Base-by-base conservation (phyloP, 2,329 filamentous ascomycete genomes). In the Penicillium sp. region DNA sequence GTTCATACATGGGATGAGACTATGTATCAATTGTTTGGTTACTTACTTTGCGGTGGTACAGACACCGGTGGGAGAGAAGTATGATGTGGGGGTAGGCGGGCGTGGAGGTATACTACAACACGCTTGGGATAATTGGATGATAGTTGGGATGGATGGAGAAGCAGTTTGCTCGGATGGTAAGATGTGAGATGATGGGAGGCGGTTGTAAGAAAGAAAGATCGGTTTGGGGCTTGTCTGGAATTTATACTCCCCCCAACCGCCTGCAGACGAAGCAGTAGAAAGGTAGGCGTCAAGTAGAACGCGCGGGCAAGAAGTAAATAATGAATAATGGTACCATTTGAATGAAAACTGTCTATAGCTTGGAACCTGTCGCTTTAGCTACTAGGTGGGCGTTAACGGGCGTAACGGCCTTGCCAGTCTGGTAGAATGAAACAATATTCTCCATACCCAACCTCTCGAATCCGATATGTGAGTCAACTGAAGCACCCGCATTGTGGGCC, bases 381-480 rank as follows among this genome's bases (percentile, higher is more conserved):
- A 87, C 60, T 68, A 79, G 80, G 46, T 85, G 79, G 71, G 84
- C 34, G 68, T 90, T 89, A 13, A 88, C 86, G 0, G 86, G 83
- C 51, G 86, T 71, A 33, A 71, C 39, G 0, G 69, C 69, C 59
- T 71, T 72, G 49, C 77, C 75, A 2, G 63, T 75, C 15, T 66
- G 65, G 11, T 68, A 56, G 56, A 69, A 71, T 11, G 59, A 62
- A 21, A 65, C 46, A 31, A 82, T 68, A 65, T 82, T 82, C 71
- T 81, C 78, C 70, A 82, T 81, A 9, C 68, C 67, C 50, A 73
- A 44, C 41, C 65, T 64, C 70, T 82, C 80, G 66, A 82, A 81
- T 39, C 78, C 78, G 53, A 81, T 68, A 67, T 81, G 79, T 19
- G 78, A 77, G 60, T 79, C 79, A 11, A 81, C 71, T 29, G 77